Evolutionary conservation across 768 basidiomycete genomes (phyloP), one percentile per base, ranked within the genome.

Genomic region (Kwoniella sp.): DNA sequence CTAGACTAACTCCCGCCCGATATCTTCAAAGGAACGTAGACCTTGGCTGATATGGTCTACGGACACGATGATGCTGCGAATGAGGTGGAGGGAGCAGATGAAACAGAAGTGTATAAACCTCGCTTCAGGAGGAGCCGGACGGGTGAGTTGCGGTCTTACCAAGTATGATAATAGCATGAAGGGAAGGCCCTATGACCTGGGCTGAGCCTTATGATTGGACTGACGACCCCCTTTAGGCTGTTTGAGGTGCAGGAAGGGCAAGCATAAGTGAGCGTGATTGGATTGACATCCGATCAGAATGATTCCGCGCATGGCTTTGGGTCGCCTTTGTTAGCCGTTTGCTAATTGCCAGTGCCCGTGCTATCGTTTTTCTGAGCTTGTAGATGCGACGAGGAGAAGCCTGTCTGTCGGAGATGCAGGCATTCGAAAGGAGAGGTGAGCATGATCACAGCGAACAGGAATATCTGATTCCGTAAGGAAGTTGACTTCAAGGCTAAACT

Each of bases 51-150:
- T n/a, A n/a, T n/a, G n/a, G n/a, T n/a, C n/a, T n/a, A n/a, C n/a
- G n/a, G n/a, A n/a, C n/a, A n/a, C n/a, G n/a, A n/a, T n/a, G n/a
- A n/a, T n/a, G n/a, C n/a, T n/a, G n/a, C n/a, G n/a, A 54, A 4
- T 17, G 29, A n/a, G 34, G 23, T 17, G 13, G 48, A 13, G 23
- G 26, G 25, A 28, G 23, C 57, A 9, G 51, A 34, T 28, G 50
- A 28, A 48, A 41, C 47, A 2, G 48, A 51, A 8, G n/a, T 47
- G 3, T 60, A 60, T 37, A 60, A 52, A 25, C 58, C 58, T 5
- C 50, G 51, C 22, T 60, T 60, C 50, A 60, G 48, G 26, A 47
- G 58, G 30, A 60, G 58, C 22, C 30, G 58, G 47, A 60, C 58
- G 3, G 58, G 58, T 60, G 30, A 26, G 58, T 48, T 3, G 3